Base-by-base conservation (phyloP, 345 rosid species). In the Linum tenue region DNA sequence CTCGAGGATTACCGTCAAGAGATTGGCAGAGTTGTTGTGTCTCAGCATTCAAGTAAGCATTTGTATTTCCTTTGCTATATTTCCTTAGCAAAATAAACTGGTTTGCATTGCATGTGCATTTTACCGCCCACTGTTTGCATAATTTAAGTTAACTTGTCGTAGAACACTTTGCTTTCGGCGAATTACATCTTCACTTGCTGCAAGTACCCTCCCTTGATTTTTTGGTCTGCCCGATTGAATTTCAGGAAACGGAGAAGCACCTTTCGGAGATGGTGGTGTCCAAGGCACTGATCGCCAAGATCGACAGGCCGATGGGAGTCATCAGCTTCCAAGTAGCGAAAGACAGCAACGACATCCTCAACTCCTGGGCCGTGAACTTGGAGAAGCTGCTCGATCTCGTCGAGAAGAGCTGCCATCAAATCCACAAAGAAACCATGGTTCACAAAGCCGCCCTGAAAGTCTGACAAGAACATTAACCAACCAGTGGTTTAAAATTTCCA, bases 231-330 rank as follows among this genome's bases (percentile, higher is more conserved):
- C 39, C 14, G 53, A 3, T 43, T 51, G 16, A n/a, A 67, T 56
- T 79, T 56, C 79, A 90, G 97, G 96, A 86, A 78, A 81, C 94
- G 42, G 98, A 92, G 86, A 95, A 87, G 86, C 87, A 91, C 80
- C 89, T 95, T 4, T 95, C 97, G 0, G 99, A 95, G 56, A 95
- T 95, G 99, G 99, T 95, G 2, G 99, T 95, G 63, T 91, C 95
- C 53, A 95, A 87, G 77, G 85, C 96, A 60, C 77, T 95, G 63
- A 83, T 87, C 67, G 96, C 97, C 15, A 95, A 91, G 81, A 90
- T 95, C 59, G 95, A 95, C 77, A 78, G 99, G 78, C 99, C 97
- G 12, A 57, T 69, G 75, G 89, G 89, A 72, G 71, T 90, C 53
- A 85, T 86, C 64, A 81, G 88, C 69, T 95, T 95, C 88, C 90